Conservation (phyloP, 305 asterid species). For the Fraxinus angustifolia region DNA sequence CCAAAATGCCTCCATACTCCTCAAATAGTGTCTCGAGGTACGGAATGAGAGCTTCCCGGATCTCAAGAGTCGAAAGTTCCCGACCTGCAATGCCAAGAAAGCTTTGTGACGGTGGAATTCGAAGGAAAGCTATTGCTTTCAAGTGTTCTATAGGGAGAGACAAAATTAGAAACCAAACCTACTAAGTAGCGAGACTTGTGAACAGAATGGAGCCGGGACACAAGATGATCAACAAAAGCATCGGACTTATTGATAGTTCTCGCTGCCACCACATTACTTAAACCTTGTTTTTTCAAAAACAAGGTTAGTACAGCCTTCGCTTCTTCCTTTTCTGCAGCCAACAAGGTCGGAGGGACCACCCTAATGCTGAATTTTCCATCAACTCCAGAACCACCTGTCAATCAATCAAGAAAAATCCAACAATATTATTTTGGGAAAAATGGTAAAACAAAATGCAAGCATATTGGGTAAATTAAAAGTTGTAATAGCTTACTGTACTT, state of each 20-base stretch:
- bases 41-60: constrained; percentile 81
- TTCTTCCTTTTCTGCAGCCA: constrained; percentile 96
- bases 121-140: background rate
- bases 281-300: constrained; percentile 79
- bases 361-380: constrained; percentile 66
- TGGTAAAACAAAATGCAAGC: constrained; percentile 1
- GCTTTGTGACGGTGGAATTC: background rate
- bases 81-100: constrained; percentile 52
- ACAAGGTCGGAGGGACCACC: constrained; percentile 60
- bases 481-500: constrained; percentile 52
- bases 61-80: constrained; percentile 90
- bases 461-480: constrained; percentile 9
- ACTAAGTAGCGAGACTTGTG: constrained; percentile 89
- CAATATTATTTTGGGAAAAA: constrained; percentile 23
- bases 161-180: constrained; percentile 62
- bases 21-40: constrained; percentile 71
- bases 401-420: constrained; percentile 26
- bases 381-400: constrained; percentile 54
- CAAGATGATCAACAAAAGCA: constrained; percentile 75
- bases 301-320: constrained; percentile 82
- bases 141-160: background rate
- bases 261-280: constrained; percentile 65
- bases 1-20: constrained; percentile 60
- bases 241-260: constrained; percentile 78
- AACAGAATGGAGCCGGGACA: constrained; percentile 76